Evolutionary conservation across 345 rosid species (phyloP), one percentile per base, ranked within the genome.

Genomic region (Bretschneidera sinensis): DNA sequence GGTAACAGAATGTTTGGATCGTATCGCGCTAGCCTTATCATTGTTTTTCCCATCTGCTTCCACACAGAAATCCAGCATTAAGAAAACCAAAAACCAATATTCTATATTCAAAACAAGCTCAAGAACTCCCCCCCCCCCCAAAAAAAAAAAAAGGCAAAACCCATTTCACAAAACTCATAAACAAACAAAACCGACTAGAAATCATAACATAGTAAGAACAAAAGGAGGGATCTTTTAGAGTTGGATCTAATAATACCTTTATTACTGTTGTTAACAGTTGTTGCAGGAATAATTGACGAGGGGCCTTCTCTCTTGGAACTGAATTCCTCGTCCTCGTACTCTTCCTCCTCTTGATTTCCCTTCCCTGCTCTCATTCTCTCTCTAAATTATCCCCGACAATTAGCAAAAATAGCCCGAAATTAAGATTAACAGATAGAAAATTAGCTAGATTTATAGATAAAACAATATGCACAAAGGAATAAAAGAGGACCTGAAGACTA

Each of bases 1-100:
- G 0, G 95, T 94, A 47, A 90, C 99, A 0, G 99, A 90, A 71
- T 94, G 99, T 39, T 94, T 94, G 28, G 97, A 94, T 62, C 99
- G 84, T 47, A 83, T 76, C 16, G 86, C 90, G 66, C 63, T 83
- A 18, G 95, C 96, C 78, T 72, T 89, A 59, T 86, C 96, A 43
- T 53, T 74, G 63, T 69, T 83, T 74, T 81, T 90, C 52, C 80
- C 81, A 78, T 85, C 97, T 86, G 90, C 71, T 65, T 51, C 73
- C 55, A 65, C 47, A 61, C 43, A 69, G 55, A 71, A 65, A 21
- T 45, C 60, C 24, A 8, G 33, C 33, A 60, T 21, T 59, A 59
- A 55, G 34, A 64, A 2, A 63, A 6, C 31, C 17, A 48, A 43
- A 55, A 24, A 9, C 17, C 51, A 22, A 35, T 31, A 28, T 28